Evolutionary conservation across 208 protist genomes (phyloP).

Genomic region (Trypanosomatidae sp.): DNA sequence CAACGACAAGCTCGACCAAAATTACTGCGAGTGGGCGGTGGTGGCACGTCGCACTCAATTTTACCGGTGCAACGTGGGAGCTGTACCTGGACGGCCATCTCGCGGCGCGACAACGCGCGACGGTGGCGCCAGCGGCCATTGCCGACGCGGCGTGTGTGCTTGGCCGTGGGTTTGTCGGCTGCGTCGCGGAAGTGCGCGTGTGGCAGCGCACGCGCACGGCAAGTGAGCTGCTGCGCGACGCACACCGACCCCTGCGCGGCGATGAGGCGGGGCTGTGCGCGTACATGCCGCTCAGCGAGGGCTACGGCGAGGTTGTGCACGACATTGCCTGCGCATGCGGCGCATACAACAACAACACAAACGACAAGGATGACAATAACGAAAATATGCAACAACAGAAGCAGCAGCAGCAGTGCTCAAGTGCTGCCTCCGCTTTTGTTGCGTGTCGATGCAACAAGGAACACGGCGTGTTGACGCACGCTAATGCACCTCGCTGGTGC

Average conservation of each 20-base stretch:
- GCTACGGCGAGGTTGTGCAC: constrained; percentile 55
- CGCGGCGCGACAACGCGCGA: constrained; percentile 20
- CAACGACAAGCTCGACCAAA: too few relatives aligned
- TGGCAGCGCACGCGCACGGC: constrained; percentile 47
- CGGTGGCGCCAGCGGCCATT: constrained; percentile 48
- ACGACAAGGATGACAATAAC: neutral
- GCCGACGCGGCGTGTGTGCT: constrained; percentile 41
- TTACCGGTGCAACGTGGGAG: constrained; percentile 71
- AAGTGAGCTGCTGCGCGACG: constrained; percentile 54
- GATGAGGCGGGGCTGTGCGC: constrained; percentile 38
- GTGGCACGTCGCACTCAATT: constrained; percentile 86
- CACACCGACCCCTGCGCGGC: constrained; percentile 29
- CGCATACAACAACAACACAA: constrained; percentile 5
- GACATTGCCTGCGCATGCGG: constrained; percentile 38
- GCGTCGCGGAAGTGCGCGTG: constrained; percentile 69
- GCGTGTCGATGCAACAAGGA: too few relatives aligned
- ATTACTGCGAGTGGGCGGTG: constrained; percentile 40
- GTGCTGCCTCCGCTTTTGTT: too few relatives aligned
- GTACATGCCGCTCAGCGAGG: constrained; percentile 79
- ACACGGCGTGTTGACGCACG: too few relatives aligned
- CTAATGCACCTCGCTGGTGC: too few relatives aligned
- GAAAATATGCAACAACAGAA: too few relatives aligned
- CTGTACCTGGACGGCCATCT: constrained; percentile 60
- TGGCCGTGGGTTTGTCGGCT: constrained; percentile 68
- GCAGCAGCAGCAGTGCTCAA: too few relatives aligned